Percentiles rank a stretch among this genome's conserved stretches.
These are phyloP conservation scores for Mytilinidion resinicola DNA, from an alignment of 495 filamentous ascomycete species.

Conservation along the genomic window DNA sequence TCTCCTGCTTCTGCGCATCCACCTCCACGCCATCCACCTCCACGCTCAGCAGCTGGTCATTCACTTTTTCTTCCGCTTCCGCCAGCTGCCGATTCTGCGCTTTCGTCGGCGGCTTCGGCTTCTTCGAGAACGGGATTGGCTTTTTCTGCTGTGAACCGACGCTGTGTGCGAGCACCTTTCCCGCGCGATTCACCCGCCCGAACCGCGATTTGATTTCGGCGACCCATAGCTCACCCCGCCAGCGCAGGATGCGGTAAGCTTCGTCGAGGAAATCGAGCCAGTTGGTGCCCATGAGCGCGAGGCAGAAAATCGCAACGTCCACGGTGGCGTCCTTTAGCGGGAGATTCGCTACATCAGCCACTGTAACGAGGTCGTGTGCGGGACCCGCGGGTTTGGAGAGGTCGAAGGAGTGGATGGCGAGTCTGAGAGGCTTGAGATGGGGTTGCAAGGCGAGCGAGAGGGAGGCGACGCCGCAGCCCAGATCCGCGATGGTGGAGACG, in stretches of 20 bases:
- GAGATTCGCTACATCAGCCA: constrained; percentile 79
- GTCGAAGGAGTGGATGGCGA: constrained; percentile 64
- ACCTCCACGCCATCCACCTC: constrained; percentile 42
- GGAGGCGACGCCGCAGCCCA: constrained; percentile 75
- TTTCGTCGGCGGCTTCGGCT: constrained; percentile 49
- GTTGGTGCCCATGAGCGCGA: constrained; percentile 97
- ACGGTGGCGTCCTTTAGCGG: constrained; percentile 64
- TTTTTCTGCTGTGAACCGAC: constrained; percentile 50
- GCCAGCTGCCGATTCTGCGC: constrained; percentile 40
- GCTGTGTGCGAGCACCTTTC: constrained; percentile 54
- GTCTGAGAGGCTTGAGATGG: constrained; percentile 49
- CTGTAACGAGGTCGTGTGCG: constrained; percentile 58
- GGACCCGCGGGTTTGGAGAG: constrained; percentile 49
- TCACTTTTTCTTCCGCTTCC: constrained; percentile 46
- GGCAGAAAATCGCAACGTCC: constrained; percentile 86
- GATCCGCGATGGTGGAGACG: constrained; percentile 72
- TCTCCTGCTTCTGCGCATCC: constrained; percentile 48
- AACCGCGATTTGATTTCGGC: constrained; percentile 94
- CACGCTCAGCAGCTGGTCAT: constrained; percentile 44
- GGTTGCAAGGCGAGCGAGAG: constrained; percentile 57
- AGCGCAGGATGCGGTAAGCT: constrained; percentile 80
- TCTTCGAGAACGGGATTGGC: constrained; percentile 36
- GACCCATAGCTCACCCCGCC: constrained; percentile 93
- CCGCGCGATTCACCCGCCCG: constrained; percentile 48
- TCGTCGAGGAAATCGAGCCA: constrained; percentile 95